phyloP scores from a whole-genome alignment of 306 rosid species.

The Pyrus bretschneideri region DNA sequence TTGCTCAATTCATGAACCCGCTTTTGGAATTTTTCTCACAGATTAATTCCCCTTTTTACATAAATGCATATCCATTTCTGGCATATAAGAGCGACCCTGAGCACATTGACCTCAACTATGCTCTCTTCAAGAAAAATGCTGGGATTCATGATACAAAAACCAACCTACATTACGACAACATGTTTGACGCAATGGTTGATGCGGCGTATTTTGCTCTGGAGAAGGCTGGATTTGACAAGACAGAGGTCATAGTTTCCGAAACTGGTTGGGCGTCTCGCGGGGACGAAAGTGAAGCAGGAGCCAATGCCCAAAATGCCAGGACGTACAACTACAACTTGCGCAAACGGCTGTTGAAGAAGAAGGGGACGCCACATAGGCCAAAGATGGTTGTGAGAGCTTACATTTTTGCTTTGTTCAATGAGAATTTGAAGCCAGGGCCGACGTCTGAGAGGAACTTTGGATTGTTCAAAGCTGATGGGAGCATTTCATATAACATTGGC shows the following conservation, averaged over 20 bases:
- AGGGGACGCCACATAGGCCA: slow-evolving; percentile 87
- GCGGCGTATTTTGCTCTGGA: slow-evolving; percentile 83
- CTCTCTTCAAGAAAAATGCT: slow-evolving; percentile 53
- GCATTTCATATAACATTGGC: slow-evolving; percentile 79
- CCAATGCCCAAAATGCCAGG: slow-evolving; percentile 44
- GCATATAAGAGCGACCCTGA: slow-evolving; percentile 83
- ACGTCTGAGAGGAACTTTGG: slow-evolving; percentile 93
- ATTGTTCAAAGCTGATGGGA: slow-evolving; percentile 84
- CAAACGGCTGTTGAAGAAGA: slow-evolving; percentile 55
- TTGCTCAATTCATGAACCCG: slow-evolving; percentile 60
- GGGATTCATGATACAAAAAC: slow-evolving; percentile 77
- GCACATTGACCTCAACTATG: slow-evolving; percentile 74
- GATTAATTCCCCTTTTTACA: slow-evolving; percentile 70
- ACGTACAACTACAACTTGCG: slow-evolving; percentile 59
- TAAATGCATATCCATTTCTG: slow-evolving; percentile 88
- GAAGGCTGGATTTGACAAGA: slow-evolving; percentile 60
- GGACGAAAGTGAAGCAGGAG: slow-evolving; percentile 69
- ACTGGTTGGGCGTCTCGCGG: slow-evolving; percentile 96
- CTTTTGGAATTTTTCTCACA: slow-evolving; percentile 70
- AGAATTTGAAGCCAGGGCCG: slow-evolving; percentile 84
- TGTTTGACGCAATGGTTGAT: slow-evolving; percentile 81
- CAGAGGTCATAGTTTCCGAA: slow-evolving; percentile 75
- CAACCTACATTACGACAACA: slow-evolving; percentile 68
- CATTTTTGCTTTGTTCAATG: slow-evolving; percentile 83
- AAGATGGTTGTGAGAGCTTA: slow-evolving; percentile 59